phyloP scores from a whole-genome alignment of 2,329 filamentous ascomycete species.

The Apiospora arundinis region DNA sequence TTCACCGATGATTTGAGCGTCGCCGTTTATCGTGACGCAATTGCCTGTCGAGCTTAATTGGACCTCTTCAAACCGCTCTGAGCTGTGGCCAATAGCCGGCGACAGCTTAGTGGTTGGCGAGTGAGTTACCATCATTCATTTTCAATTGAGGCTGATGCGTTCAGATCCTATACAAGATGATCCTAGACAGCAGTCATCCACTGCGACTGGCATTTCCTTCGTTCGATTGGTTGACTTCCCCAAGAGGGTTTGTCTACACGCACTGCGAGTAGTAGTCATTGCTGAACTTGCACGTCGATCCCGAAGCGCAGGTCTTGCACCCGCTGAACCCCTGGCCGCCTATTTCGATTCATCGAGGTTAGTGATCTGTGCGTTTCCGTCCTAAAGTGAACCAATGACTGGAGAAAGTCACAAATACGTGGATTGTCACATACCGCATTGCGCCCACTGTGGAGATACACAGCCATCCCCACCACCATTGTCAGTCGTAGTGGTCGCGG shows the following conservation, averaged over 20 bases:
- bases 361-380: background rate
- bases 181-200: background rate
- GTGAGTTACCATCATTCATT: background rate
- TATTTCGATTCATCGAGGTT: background rate
- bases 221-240: background rate
- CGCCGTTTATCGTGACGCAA: background rate
- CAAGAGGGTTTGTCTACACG: background rate
- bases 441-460: conserved; percentile 12
- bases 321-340: background rate
- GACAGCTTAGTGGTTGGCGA: too few relatives aligned
- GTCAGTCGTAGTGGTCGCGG: background rate
- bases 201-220: background rate
- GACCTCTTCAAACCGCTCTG: background rate
- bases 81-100: too few relatives aligned
- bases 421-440: background rate
- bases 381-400: background rate
- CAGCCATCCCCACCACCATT: background rate
- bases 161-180: background rate
- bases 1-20: background rate
- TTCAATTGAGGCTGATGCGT: background rate
- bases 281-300: conserved; percentile 38
- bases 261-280: conserved; percentile 43
- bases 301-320: conserved; percentile 39
- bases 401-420: too few relatives aligned
- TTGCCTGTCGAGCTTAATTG: background rate